Base-by-base conservation (phyloP, 768 basidiomycete genomes). In the Lactarius indigo region DNA sequence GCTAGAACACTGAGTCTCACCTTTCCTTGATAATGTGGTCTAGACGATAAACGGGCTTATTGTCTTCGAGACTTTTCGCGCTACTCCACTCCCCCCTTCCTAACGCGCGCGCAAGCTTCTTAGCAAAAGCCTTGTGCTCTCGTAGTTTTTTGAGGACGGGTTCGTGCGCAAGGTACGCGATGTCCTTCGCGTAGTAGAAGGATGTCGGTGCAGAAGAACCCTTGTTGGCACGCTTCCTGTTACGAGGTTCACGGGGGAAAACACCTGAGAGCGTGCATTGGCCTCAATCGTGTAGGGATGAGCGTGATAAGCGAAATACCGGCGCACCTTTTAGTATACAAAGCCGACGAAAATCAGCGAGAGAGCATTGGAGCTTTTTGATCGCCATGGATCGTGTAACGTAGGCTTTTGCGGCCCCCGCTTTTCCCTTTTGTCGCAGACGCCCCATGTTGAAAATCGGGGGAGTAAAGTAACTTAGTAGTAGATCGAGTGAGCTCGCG, bases 21-120 rank as follows among this genome's bases (percentile, higher is more conserved):
- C 97, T 82, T 79, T 98, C 97, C 75, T 99, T 98, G 75, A 99
- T 90, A 68, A 99, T 91, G 75, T 98, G 97, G 78, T 99, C 97
- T 59, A 99, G 77, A 39, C 85, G 82, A 74, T 98, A 98, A 17
- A 90, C 85, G 2, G 97, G 97, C 75, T 91, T 96, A 71, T 90
- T 91, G 62, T 96, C 92, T 76, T 98, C 94, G 57, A 99, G 75
- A 70, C 89, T 94, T 78, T 96, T 97, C 3, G 97, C 97, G 65
- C 87, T 87, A 63, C 87, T 90, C 94, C 95, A 99, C 82, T 99
- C 96, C 47, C 91, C 91, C 63, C 96, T 82, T 28, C 96, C 97
- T 50, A 99, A 81, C 12, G 97, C 96, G 64, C 92, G 84, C 56
- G 93, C 89, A 55, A 99, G 84, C 78, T 97, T 97, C 80, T 98